Evolutionary conservation across 805 yeast species (phyloP), one percentile per base, ranked within the genome.

Genomic region (Maudiozyma bulderi): DNA sequence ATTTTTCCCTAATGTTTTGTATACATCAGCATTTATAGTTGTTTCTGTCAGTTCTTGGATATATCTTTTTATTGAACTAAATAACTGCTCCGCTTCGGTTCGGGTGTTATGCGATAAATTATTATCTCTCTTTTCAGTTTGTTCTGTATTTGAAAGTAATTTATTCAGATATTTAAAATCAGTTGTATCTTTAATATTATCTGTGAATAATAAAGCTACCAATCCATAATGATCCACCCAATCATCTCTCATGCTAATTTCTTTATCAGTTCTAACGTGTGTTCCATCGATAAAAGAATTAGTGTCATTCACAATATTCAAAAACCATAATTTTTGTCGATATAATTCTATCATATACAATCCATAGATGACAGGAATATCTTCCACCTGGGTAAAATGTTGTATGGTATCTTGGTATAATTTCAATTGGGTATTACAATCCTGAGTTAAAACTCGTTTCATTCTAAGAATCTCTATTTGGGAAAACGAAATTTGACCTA

Each of bases 281-380:
- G 14, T 2, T 35, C 38, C 38, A 35, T 13, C 15, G n/a, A n/a
- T 35, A 35, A 35, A 35, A 35, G 38, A 35, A 7, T 35, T 35
- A 8, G 14, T 9, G 14, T 35, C 38, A 35, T 35, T 35, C 14
- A 60, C 57, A n/a, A 67, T 47, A 37, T 64, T 56, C 11, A 50
- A 32, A 28, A 48, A 38, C 85, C 88, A 82, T 54, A 77, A 77
- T 44, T 69, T 66, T 54, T 84, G 77, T 46, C 87, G 70, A 46
- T 82, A 67, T 43, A 69, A 72, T 54, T 85, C 90, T 44, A 84
- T 73, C 3, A 83, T 52, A 62, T 79, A 75, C n/a, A 83, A 68
- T 1, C 93, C 93, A 60, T 84, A 83, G 1, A 84, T 64, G 10
- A 84, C 60, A 0, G 95, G 95, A 30, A 86, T 59, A 60, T 86